Conservation (phyloP, 73 alveolate species). For the Uronychia setigera region DNA sequence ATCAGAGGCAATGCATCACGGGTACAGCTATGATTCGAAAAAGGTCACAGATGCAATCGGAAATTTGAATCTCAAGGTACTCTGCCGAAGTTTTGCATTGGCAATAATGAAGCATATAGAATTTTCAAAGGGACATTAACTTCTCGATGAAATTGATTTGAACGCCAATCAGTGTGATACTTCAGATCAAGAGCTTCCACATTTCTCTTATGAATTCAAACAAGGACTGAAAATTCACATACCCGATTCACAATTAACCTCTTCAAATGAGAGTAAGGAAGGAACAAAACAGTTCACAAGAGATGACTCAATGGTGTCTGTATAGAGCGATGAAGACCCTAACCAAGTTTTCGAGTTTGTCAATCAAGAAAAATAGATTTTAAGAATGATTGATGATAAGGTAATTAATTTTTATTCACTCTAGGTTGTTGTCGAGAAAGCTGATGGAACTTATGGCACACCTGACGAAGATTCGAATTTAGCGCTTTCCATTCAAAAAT, state of each 20-base stretch:
- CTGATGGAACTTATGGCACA: no score
- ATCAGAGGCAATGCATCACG: conserved; percentile 1
- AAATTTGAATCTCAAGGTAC: conserved; percentile 17
- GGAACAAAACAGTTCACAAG: not conserved
- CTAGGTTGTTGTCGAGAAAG: no score
- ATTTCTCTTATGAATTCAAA: conserved; percentile 40
- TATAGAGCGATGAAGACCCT: not conserved
- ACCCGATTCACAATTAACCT: not conserved
- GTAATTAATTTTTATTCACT: no score
- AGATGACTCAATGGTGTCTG: not conserved
- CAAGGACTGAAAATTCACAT: conserved; percentile 14
- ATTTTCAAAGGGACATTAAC: conserved; percentile 16
- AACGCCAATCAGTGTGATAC: not conserved
- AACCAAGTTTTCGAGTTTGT: conserved; percentile 2
- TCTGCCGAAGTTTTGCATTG: conserved; percentile 41
- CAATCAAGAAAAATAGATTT: not conserved
- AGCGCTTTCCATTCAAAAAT: not conserved
- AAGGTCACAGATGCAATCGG: conserved; percentile 45
- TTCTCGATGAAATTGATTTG: conserved; percentile 21
- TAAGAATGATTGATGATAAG: no score
- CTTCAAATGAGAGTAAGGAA: not conserved
- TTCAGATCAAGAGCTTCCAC: not conserved
- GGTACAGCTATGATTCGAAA: conserved; percentile 56
- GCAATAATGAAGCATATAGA: conserved; percentile 43
- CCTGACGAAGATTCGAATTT: no score